Evolutionary conservation across 2,329 filamentous ascomycete genomes (phyloP), one percentile per base, ranked within the genome.

Genomic region (Pyricularia pennisetigena): DNA sequence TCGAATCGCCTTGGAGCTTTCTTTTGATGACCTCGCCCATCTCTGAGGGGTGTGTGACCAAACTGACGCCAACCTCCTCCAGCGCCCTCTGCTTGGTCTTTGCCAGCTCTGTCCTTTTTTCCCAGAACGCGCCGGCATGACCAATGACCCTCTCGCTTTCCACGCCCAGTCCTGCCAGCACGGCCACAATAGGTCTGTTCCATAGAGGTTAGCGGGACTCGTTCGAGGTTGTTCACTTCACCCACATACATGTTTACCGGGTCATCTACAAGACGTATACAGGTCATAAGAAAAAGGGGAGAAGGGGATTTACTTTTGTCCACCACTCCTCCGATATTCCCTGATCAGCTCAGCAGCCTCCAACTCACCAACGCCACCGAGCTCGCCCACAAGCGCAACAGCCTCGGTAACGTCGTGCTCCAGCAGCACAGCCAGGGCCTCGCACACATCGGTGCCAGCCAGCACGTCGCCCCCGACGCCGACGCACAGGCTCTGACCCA

Each of bases 401-500:
- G 86, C 90, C 71, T 91, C 83, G 0, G 90, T 93, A 68, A 90
- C 84, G 20, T 84, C 79, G 72, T 93, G 90, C 54, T 86, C 77
- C 72, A 87, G 85, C 68, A 93, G 87, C 3, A 91, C 83, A 69
- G 83, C 83, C 68, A 93, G 78, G 0, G 86, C 90, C 74, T 94
- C 91, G 1, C 88, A 84, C 71, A 94, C 87, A 68, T 89, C 89
- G 1, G 91, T 94, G 0, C 91, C 91, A 1, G 90, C 88, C 68
- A 93, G 79, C 49, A 90, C 83, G 74, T 94, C 91, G 2, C 91
- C 91, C 2, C 91, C 91, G 81, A 94, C 89, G 20, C 90, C 90
- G 63, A 94, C 88, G 61, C 90, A 91, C 7, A 93, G 79, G 73
- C 89, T 92, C 76, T 94, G 91, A 0, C 91, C 91, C 0, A 94